Evolutionary conservation across 768 basidiomycete species (phyloP), one percentile per base, ranked within the genome.

Genomic region (Hericium erinaceus): DNA sequence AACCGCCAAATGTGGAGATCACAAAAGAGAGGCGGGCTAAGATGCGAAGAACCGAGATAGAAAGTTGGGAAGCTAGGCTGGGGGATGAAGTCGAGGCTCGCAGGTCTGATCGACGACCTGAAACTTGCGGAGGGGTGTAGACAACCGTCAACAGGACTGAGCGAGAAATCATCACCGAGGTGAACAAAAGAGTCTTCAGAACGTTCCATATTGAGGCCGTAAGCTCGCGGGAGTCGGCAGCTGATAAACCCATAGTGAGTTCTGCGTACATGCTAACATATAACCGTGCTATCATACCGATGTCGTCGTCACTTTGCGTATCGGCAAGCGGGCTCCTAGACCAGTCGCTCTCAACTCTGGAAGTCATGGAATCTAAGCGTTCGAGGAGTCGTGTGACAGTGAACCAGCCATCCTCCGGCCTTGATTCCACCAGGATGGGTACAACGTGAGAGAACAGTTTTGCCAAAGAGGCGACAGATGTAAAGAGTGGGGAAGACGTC

Each of bases 131-230:
- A 15, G 8, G 49, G 7, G 20, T 66, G 65, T 79, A 89, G 24
- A 84, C 70, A 4, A 80, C 69, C 1, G 80, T 69, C 8, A 77
- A 77, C 20, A 92, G 74, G 9, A 81, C 72, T 6, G 82, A 75
- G 59, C 90, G 85, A 4, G 80, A 71, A 20, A 92, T 68, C 83
- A 90, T 85, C 48, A 91, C 74, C 3, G 70, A 80, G 26, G 80
- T 78, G 69, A 92, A 92, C n/a, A 92, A 73, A 0, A 89, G 67
- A 0, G 84, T 88, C 69, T 91, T 92, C 64, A 90, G 75, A 24
- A 79, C 74, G 2, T 73, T 72, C 90, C 89, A 92, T 9, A 84
- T 73, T 24, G 75, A 69, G n/a, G 74, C 76, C 2, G 75, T 67
- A 18, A 80, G 58, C 24, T 75, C 73, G 33, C 72, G 76, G 0